phyloP scores from a whole-genome alignment of 2,329 filamentous ascomycete species.

The Pseudogymnoascus sp. region DNA sequence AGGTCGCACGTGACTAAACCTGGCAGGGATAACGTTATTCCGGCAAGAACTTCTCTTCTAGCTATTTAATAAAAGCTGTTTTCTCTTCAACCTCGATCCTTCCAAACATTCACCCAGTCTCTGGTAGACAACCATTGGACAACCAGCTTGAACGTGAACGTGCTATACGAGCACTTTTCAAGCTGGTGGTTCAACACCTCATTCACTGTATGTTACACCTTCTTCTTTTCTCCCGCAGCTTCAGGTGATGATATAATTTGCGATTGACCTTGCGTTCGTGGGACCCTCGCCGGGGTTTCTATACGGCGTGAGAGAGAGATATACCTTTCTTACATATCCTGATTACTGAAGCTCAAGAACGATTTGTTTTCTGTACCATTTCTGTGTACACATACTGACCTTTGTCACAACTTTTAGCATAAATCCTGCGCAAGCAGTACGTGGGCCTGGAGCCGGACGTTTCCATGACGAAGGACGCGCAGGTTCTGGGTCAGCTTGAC shows the following conservation, averaged over 20 bases:
- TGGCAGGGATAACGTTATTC: neutral
- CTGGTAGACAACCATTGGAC: neutral
- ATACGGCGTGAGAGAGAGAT: slow-evolving; percentile 72
- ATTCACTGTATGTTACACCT: slow-evolving; percentile 10
- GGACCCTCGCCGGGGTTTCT: slow-evolving; percentile 85
- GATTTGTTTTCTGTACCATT: slow-evolving; percentile 5
- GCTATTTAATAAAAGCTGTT: slow-evolving; percentile 6
- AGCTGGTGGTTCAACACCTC: neutral
- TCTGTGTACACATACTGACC: neutral
- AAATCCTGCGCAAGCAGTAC: neutral
- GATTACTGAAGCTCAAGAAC: slow-evolving; percentile 36
- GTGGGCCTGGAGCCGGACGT: neutral
- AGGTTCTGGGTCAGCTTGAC: neutral
- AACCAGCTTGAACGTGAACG: neutral
- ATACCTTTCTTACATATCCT: slow-evolving; percentile 99
- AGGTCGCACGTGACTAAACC: neutral
- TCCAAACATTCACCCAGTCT: slow-evolving; percentile 2
- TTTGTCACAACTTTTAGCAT: slow-evolving; percentile 1
- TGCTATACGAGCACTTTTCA: neutral
- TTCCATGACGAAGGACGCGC: neutral
- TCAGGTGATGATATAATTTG: slow-evolving; percentile 96
- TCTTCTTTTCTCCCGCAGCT: slow-evolving; percentile 17
- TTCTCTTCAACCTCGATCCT: neutral
- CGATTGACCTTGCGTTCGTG: slow-evolving; percentile 84
- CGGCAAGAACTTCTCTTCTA: slow-evolving; percentile 4